Evolutionary conservation across 345 rosid species (phyloP).

Genomic region (Microcos paniculata): DNA sequence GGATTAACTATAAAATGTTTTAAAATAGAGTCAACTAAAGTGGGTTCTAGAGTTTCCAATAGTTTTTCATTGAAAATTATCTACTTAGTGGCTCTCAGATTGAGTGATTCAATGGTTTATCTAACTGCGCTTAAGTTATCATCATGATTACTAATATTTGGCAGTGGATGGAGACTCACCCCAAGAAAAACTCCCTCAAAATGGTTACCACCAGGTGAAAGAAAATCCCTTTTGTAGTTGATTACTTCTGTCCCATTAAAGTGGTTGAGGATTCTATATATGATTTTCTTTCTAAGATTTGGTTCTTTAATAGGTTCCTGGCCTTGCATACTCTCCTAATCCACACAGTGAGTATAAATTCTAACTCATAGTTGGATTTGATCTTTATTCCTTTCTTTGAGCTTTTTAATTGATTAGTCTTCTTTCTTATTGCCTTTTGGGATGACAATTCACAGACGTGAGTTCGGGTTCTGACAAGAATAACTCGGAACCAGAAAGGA

Average conservation of each 20-base stretch:
- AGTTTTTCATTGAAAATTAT: too few species aligned
- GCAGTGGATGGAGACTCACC: constrained; percentile 88
- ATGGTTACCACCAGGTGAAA: constrained; percentile 79
- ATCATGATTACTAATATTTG: constrained; percentile 19
- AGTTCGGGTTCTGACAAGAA: constrained; percentile 76
- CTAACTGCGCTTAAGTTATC: neutral
- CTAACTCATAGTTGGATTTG: constrained; percentile 31
- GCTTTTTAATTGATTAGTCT: constrained; percentile 10
- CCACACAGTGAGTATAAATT: constrained; percentile 61
- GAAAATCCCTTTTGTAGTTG: constrained; percentile 16
- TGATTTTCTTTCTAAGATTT: constrained; percentile 41
- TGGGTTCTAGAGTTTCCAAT: too few species aligned
- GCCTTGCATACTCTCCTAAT: constrained; percentile 64
- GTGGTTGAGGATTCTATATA: constrained; percentile 14
- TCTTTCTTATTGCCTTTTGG: neutral
- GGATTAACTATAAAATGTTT: too few species aligned
- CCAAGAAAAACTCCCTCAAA: constrained; percentile 59
- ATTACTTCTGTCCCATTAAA: constrained; percentile 20
- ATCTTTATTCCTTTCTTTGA: constrained; percentile 7
- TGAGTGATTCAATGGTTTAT: too few species aligned
- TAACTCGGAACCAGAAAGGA: constrained; percentile 64
- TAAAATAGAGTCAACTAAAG: too few species aligned
- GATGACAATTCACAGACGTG: constrained; percentile 45
- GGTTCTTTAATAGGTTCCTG: constrained; percentile 52
- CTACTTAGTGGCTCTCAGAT: too few species aligned